A percentile compares a stretch with the other conserved stretches of the same genome.
phyloP scores from a whole-genome alignment of 495 filamentous ascomycete genomes.

The Lophium mytilinum region DNA sequence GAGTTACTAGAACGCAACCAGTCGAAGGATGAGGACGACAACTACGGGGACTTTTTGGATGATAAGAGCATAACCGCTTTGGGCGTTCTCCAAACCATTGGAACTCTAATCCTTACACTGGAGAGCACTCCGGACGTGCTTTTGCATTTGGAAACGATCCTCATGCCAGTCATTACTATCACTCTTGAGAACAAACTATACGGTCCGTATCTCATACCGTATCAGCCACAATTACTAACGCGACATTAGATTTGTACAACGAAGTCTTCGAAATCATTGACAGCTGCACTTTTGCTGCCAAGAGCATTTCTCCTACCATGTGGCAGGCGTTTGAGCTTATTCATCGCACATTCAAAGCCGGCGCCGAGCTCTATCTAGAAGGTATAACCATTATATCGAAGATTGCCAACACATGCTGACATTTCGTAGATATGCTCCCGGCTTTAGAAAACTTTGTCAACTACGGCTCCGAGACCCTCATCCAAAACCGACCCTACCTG shows the following conservation, averaged over 20 bases:
- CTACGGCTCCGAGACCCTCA: constrained; percentile 71
- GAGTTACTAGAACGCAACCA: constrained; percentile 80
- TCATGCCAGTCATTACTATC: constrained; percentile 94
- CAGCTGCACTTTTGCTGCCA: constrained; percentile 97
- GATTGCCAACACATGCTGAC: background rate
- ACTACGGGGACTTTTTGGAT: constrained; percentile 86
- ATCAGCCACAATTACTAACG: constrained; percentile 19
- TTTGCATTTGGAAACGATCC: constrained; percentile 82
- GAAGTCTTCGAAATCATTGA: constrained; percentile 99
- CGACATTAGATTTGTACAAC: constrained; percentile 70
- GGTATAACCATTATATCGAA: constrained; percentile 12
- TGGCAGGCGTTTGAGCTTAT: constrained; percentile 97
- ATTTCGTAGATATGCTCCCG: constrained; percentile 74
- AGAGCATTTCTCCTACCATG: constrained; percentile 91
- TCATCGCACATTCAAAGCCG: constrained; percentile 92
- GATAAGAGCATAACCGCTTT: constrained; percentile 98
- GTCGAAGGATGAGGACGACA: constrained; percentile 60
- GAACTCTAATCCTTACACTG: constrained; percentile 89
- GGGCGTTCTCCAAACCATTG: constrained; percentile 94
- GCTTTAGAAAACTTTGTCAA: constrained; percentile 95
- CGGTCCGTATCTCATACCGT: constrained; percentile 36
- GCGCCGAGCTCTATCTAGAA: constrained; percentile 94
- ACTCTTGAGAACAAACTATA: constrained; percentile 97
- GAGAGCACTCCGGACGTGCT: constrained; percentile 96
- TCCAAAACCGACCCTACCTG: constrained; percentile 77